Evolutionary conservation across 1,284 basidiomycete species (phyloP).

Genomic region (Cutaneotrichosporon sp.): DNA sequence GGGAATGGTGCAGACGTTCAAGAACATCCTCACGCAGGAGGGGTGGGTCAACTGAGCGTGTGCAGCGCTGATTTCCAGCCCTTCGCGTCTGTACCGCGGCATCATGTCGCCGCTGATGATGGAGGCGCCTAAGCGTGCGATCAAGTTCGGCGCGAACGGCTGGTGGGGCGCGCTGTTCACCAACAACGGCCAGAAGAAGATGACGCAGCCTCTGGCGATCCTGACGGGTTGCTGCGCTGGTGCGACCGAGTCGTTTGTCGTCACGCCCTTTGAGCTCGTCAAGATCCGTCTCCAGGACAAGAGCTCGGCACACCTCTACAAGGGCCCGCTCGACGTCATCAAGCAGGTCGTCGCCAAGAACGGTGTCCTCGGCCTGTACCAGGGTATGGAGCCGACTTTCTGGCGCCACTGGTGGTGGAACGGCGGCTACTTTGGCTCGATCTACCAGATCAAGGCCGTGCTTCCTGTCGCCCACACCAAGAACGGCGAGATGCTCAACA

Average conservation of each 20-base stretch:
- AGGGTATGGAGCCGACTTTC: constrained; percentile 91
- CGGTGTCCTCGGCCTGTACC: constrained; percentile 62
- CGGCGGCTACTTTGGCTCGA: constrained; percentile 88
- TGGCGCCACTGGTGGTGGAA: constrained; percentile 89
- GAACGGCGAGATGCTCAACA: constrained; percentile 73
- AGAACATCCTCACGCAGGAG: constrained; percentile 62
- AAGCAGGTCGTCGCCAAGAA: constrained; percentile 68
- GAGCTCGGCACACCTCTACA: constrained; percentile 62
- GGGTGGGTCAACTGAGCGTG: constrained; percentile 50
- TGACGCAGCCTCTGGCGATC: constrained; percentile 80
- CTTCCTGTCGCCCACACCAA: constrained; percentile 79
- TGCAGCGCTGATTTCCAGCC: constrained; percentile 52
- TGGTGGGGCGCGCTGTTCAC: constrained; percentile 75
- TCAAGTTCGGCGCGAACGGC: constrained; percentile 66
- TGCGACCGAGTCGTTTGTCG: constrained; percentile 84
- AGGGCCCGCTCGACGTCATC: constrained; percentile 86
- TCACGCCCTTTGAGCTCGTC: constrained; percentile 92
- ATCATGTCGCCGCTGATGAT: constrained; percentile 88
- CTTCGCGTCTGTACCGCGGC: constrained; percentile 83
- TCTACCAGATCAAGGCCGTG: constrained; percentile 71
- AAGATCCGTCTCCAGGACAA: constrained; percentile 95
- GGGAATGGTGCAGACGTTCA: constrained; percentile 71
- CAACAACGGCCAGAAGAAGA: constrained; percentile 63
- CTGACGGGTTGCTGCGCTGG: constrained; percentile 90
- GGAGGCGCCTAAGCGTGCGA: constrained; percentile 96